Conservation (phyloP, 2,329 filamentous ascomycete species). For the Geosmithia flava region DNA sequence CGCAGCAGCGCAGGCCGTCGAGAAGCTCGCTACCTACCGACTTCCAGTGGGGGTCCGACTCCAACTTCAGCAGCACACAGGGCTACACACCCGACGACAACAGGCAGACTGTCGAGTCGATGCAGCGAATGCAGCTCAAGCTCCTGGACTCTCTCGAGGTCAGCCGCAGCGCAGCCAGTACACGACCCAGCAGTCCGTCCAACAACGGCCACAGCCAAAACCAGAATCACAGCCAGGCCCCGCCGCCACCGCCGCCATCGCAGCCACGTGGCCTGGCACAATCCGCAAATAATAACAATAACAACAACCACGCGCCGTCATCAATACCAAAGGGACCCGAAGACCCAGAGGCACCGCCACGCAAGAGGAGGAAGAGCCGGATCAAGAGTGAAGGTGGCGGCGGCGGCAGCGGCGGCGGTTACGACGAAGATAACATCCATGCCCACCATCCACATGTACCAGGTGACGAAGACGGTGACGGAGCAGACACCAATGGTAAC, state of each 20-base stretch:
- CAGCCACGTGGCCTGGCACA: not conserved
- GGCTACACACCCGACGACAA: conserved; percentile 45
- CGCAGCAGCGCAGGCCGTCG: conserved; percentile 13
- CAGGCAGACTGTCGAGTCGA: conserved; percentile 44
- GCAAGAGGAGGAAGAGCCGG: conserved; percentile 44
- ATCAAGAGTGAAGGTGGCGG: conserved; percentile 29
- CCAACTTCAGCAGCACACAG: conserved; percentile 44
- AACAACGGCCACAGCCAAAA: not conserved
- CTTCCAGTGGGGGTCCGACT: conserved; percentile 57
- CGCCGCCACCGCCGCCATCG: not conserved
- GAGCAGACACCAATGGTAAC: conserved; percentile 20
- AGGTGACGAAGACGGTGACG: not conserved
- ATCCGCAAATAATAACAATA: not conserved
- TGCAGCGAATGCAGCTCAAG: conserved; percentile 41
- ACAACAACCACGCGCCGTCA: conserved; percentile 7
- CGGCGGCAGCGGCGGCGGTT: conserved; percentile 10
- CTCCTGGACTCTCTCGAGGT: conserved; percentile 45
- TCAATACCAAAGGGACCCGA: conserved; percentile 9
- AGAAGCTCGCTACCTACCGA: conserved; percentile 26
- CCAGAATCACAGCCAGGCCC: not conserved
- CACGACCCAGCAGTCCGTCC: conserved; percentile 43
- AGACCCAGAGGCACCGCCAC: conserved; percentile 26
- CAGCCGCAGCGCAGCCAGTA: conserved; percentile 45
- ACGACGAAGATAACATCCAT: conserved; percentile 4
- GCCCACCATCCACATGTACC: no score